Evolutionary conservation across 139 green algal species (phyloP).

Genomic region (Volvox reticuliferus): DNA sequence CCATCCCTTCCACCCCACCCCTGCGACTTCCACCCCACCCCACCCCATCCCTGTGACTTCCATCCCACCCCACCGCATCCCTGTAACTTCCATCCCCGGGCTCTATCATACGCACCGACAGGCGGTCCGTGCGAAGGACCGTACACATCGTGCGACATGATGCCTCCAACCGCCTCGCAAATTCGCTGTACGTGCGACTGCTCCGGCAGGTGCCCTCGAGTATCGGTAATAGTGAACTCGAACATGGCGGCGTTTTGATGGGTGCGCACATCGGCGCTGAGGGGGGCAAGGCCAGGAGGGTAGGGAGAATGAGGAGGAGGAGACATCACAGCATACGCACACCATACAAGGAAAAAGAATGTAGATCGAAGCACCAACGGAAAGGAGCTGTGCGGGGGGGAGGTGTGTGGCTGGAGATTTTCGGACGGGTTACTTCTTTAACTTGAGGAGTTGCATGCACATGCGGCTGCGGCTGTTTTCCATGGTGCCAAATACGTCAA

Average conservation of each 20-base stretch:
- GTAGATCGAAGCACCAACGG: too few species aligned
- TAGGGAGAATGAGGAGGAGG: background rate
- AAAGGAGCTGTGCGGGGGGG: too few species aligned
- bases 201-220: constrained; percentile 40
- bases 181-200: constrained; percentile 42
- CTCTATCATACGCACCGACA: background rate
- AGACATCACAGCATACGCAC: background rate
- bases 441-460: too few species aligned
- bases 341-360: too few species aligned
- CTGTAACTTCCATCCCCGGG: background rate
- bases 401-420: too few species aligned
- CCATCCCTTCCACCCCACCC: background rate
- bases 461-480: too few species aligned
- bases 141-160: constrained; percentile 24
- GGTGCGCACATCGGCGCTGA: constrained; percentile 53
- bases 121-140: background rate
- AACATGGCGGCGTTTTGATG: constrained; percentile 42
- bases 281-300: background rate
- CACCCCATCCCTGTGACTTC: background rate
- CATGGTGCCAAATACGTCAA: too few species aligned
- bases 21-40: too few species aligned
- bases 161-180: constrained; percentile 45
- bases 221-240: constrained; percentile 57
- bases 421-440: too few species aligned
- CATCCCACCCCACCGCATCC: background rate